These are phyloP conservation scores for Amauroascus verrucosus DNA, from an alignment of 2,329 filamentous ascomycete species.

Conservation along the genomic window DNA sequence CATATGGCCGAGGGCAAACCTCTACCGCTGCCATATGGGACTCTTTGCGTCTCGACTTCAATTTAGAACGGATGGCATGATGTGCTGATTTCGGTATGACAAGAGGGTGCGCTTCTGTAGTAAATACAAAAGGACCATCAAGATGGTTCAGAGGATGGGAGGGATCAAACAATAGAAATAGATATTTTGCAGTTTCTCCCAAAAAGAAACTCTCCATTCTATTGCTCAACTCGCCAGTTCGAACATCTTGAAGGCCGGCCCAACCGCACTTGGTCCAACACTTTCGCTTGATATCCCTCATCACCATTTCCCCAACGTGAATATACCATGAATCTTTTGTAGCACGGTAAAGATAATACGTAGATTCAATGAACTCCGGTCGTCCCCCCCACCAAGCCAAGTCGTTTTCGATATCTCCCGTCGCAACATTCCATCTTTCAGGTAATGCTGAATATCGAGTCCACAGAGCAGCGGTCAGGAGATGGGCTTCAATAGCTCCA, in stretches of 20 bases:
- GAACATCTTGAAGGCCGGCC: conserved; percentile 76
- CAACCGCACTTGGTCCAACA: conserved; percentile 90
- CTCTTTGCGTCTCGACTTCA: conserved; percentile 17
- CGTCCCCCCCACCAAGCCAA: conserved; percentile 91
- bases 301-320: conserved; percentile 88
- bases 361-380: conserved; percentile 94
- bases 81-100: conserved; percentile 53
- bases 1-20: conserved; percentile 56
- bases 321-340: conserved; percentile 95
- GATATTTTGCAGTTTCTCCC: conserved; percentile 90
- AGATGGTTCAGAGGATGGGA: conserved; percentile 78
- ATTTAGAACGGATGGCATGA: conserved; percentile 10
- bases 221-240: conserved; percentile 75
- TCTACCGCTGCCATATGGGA: conserved; percentile 28
- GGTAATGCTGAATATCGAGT: conserved; percentile 87
- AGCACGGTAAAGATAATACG: conserved; percentile 88
- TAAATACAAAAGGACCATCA: conserved; percentile 84
- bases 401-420: conserved; percentile 72
- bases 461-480: conserved; percentile 89
- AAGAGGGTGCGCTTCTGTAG: conserved; percentile 88
- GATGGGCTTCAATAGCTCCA: conserved; percentile 79
- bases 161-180: conserved; percentile 81
- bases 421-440: conserved; percentile 82
- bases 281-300: conserved; percentile 74
- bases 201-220: conserved; percentile 99